Percentiles rank a stretch among this genome's conserved stretches.
phyloP scores from a whole-genome alignment of 2,329 filamentous ascomycete genomes.

The Ceratocystis destructans region DNA sequence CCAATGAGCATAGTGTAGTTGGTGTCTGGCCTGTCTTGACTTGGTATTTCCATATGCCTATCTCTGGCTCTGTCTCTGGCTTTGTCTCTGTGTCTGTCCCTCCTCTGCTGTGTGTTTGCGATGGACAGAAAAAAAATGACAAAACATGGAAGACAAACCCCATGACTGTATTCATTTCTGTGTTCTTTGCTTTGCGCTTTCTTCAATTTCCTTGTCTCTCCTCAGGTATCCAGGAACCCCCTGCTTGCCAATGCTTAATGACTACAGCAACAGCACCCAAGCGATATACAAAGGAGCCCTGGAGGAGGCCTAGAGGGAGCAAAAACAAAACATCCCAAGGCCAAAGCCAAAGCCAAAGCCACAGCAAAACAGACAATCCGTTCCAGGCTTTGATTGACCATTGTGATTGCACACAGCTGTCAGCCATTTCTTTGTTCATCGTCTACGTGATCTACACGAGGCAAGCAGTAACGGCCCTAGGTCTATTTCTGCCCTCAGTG shows the following conservation, averaged over 20 bases:
- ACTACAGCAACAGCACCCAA: slow-evolving; percentile 6
- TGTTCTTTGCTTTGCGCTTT: neutral
- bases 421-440: no score
- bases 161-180: neutral
- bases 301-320: neutral
- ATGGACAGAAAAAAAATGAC: no score
- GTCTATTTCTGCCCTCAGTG: no score
- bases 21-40: neutral
- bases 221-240: neutral
- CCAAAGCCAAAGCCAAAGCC: neutral
- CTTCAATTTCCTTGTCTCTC: neutral
- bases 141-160: no score
- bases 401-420: no score
- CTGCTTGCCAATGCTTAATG: slow-evolving; percentile 9
- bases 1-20: neutral
- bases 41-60: no score
- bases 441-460: no score
- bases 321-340: slow-evolving; percentile 5
- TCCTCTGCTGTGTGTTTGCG: no score
- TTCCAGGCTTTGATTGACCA: no score
- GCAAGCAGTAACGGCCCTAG: no score
- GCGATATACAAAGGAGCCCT: slow-evolving; percentile 11
- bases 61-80: no score
- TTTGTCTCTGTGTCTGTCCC: no score
- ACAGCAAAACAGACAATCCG: neutral